phyloP scores from a whole-genome alignment of 352 stramenopile genomes.

The Elongisporangium anandrum region DNA sequence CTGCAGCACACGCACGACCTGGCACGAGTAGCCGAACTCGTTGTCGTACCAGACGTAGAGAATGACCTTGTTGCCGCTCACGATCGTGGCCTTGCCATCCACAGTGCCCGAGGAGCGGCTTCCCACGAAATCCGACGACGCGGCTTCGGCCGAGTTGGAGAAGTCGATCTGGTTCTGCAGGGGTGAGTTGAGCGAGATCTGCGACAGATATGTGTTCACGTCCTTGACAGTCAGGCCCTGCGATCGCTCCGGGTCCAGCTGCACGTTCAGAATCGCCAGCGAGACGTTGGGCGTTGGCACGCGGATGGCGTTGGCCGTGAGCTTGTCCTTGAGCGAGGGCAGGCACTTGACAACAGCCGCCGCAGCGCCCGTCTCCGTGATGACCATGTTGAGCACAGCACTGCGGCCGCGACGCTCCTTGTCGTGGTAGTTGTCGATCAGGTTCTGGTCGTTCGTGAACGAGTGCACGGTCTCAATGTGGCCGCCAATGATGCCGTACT shows the following conservation, averaged over 20 bases:
- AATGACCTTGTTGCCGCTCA: constrained; percentile 80
- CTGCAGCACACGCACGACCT: constrained; percentile 82
- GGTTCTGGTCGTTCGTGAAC: constrained; percentile 89
- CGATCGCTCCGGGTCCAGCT: constrained; percentile 79
- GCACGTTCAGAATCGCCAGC: constrained; percentile 95
- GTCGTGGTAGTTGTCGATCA: constrained; percentile 88
- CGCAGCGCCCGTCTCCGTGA: constrained; percentile 82
- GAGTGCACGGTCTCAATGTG: constrained; percentile 90
- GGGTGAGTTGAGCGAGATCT: constrained; percentile 75
- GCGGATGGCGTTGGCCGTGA: constrained; percentile 98
- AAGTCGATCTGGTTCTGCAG: constrained; percentile 89
- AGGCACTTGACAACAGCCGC: constrained; percentile 86
- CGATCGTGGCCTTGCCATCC: constrained; percentile 83
- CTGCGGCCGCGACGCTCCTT: constrained; percentile 85
- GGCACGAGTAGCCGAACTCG: constrained; percentile 87
- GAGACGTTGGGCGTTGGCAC: constrained; percentile 98
- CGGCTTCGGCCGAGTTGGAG: constrained; percentile 77
- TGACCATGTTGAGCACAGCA: constrained; percentile 88
- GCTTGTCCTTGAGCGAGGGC: constrained; percentile 94
- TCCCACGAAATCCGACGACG: constrained; percentile 83
- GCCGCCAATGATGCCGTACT: constrained; percentile 75
- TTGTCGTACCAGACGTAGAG: constrained; percentile 92
- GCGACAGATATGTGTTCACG: constrained; percentile 77
- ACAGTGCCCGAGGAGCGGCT: constrained; percentile 68
- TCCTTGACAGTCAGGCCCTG: constrained; percentile 57